These are phyloP conservation scores for Dipodascopsis uninucleata DNA, from an alignment of 805 yeast genomes.

Conservation along the genomic window DNA sequence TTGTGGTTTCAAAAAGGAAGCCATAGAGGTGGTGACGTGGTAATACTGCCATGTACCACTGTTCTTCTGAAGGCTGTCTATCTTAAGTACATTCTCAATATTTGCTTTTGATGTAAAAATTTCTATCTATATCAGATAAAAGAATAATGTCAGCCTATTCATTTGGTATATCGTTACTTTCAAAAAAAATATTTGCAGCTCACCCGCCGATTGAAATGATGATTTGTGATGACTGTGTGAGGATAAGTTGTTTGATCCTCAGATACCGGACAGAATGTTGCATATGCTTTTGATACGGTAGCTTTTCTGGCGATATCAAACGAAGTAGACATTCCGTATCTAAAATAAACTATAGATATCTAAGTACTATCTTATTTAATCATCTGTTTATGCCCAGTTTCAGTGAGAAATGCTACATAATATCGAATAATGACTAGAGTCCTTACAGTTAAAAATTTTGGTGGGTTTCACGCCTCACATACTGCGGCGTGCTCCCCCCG, in stretches of 20 bases:
- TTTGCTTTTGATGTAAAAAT: neutral
- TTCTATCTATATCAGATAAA: slow-evolving; percentile 9
- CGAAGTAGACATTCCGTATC: slow-evolving; percentile 26
- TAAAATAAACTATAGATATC: too few species aligned
- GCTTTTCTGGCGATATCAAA: slow-evolving; percentile 12
- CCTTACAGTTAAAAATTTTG: too few species aligned
- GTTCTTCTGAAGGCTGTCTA: too few species aligned
- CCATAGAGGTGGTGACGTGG: slow-evolving; percentile 14
- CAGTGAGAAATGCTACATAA: too few species aligned
- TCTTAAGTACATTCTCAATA: slow-evolving; percentile 5
- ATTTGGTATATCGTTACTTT: too few species aligned
- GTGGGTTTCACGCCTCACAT: too few species aligned
- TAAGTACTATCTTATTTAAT: too few species aligned
- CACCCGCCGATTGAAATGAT: slow-evolving; percentile 23
- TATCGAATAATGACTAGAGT: too few species aligned
- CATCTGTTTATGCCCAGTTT: too few species aligned
- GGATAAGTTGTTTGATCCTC: slow-evolving; percentile 4
- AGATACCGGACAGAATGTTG: slow-evolving; percentile 3
- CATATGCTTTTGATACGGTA: slow-evolving; percentile 21
- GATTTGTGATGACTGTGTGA: slow-evolving; percentile 11
- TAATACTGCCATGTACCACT: slow-evolving; percentile 11
- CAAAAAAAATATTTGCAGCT: too few species aligned
- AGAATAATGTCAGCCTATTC: slow-evolving; percentile 15
- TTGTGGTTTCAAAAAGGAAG: slow-evolving; percentile 16
- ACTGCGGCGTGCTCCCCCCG: too few species aligned